phyloP scores from a whole-genome alignment of 176 grass and related monocot genomes.

The Aegilops sharonensis region DNA sequence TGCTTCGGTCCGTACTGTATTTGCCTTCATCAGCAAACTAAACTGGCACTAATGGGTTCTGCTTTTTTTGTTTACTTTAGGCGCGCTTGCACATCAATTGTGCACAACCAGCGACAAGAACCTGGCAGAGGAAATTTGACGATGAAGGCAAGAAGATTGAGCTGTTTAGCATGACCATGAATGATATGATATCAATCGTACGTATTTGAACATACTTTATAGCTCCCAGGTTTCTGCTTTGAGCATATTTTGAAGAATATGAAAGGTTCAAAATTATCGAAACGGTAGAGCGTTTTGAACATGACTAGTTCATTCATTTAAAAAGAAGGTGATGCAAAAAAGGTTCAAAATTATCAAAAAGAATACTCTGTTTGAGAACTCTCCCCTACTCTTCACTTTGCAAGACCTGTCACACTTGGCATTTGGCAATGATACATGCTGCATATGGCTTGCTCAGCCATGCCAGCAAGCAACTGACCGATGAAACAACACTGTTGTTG shows the following conservation, averaged over 20 bases:
- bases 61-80: background rate
- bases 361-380: background rate
- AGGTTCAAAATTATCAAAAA: background rate
- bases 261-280: background rate
- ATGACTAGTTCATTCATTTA: background rate
- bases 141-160: background rate
- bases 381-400: background rate
- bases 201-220: background rate
- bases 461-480: background rate
- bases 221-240: background rate
- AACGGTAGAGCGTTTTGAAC: background rate
- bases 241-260: background rate
- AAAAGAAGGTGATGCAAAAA: background rate
- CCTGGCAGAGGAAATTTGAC: constrained; percentile 14
- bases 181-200: constrained; percentile 3
- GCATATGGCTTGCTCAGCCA: constrained; percentile 4
- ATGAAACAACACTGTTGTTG: background rate
- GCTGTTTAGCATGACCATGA: constrained; percentile 12
- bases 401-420: background rate
- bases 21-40: background rate
- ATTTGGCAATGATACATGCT: background rate
- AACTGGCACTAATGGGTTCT: background rate
- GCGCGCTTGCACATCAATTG: background rate
- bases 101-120: constrained; percentile 2
- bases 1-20: background rate